Conservation (phyloP, 2,329 filamentous ascomycete species). For the Graphilbum fragrans region DNA sequence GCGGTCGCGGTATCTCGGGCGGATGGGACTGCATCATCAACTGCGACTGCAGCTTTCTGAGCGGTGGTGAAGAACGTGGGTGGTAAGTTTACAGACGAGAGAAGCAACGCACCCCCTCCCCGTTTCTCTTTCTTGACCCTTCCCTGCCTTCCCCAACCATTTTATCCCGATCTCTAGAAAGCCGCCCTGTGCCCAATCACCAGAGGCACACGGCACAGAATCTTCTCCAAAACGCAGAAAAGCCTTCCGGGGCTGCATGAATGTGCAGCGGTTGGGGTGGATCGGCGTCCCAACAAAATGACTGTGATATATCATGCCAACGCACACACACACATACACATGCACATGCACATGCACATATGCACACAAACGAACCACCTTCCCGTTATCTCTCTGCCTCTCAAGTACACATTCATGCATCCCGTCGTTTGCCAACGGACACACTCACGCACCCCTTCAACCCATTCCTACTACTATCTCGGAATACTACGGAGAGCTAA, state of each 20-base stretch:
- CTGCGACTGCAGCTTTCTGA: slow-evolving; percentile 36
- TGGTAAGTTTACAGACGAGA: slow-evolving; percentile 8
- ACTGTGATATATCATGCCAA: too few relatives aligned
- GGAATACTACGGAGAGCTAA: not conserved
- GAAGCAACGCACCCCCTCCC: not conserved
- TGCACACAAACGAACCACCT: not conserved
- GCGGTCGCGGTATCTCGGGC: slow-evolving; percentile 52
- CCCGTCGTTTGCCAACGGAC: not conserved
- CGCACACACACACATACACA: too few relatives aligned
- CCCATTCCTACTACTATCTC: not conserved
- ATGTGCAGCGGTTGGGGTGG: too few relatives aligned
- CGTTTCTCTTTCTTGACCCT: not conserved
- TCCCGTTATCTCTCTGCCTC: not conserved
- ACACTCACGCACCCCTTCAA: not conserved
- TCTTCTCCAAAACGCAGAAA: too few relatives aligned
- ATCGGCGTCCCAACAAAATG: too few relatives aligned
- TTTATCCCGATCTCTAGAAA: not conserved
- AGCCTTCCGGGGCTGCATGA: too few relatives aligned
- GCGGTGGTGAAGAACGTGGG: slow-evolving; percentile 12
- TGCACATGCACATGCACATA: too few relatives aligned
- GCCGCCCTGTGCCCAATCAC: not conserved
- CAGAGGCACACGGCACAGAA: too few relatives aligned
- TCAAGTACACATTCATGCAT: not conserved
- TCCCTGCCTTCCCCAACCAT: not conserved
- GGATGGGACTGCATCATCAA: slow-evolving; percentile 73